Base-by-base conservation (phyloP, 805 yeast species). In the Candida schatavii region DNA sequence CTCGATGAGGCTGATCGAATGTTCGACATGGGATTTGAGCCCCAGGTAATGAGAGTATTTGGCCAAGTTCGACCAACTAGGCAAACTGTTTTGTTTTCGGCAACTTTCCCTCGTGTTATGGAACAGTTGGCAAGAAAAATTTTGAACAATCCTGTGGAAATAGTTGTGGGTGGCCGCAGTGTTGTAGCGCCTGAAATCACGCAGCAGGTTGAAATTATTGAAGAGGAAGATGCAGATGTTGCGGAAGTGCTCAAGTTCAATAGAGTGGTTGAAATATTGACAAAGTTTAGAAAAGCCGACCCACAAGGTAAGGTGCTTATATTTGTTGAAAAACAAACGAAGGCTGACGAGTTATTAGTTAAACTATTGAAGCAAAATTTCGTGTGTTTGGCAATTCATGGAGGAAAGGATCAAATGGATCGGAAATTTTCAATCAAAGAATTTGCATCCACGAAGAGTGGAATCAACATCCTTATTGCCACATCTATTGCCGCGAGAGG, bases 21-120 rank as follows among this genome's bases (percentile, higher is more conserved):
- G 85, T 91, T 91, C 66, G 99, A 93, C 60, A 70, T 93, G 76
- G 99, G 99, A 1, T 93, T 93, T 64, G 98, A 88, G 52, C 98
- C 99, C 0, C 99, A 93, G 57, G 88, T 93, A 3, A 80, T 77
- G 50, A 87, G 88, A 53, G 83, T 93, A 18, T 71, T 89, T 56
- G 71, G 77, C 13, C 84, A 85, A 28, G 73, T 88, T 2, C 71
- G 97, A 37, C 93, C 93, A 0, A 97, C 90, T 56, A 71, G 85
- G 37, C 98, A 91, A 55, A 85, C 93, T 14, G 91, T 90, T 3
- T 64, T 93, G 20, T 93, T 91, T 57, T 88, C 97, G 9, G 99
- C 99, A 0, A 93, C 99, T 0, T 89, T 93, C 51, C 96, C 97
- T 0, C 67, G 75, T 4, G 83, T 83, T 45, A 77, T 93, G 75